These are phyloP conservation scores for Penicillium sp. DNA, from an alignment of 2,329 filamentous ascomycete genomes.

Conservation along the genomic window DNA sequence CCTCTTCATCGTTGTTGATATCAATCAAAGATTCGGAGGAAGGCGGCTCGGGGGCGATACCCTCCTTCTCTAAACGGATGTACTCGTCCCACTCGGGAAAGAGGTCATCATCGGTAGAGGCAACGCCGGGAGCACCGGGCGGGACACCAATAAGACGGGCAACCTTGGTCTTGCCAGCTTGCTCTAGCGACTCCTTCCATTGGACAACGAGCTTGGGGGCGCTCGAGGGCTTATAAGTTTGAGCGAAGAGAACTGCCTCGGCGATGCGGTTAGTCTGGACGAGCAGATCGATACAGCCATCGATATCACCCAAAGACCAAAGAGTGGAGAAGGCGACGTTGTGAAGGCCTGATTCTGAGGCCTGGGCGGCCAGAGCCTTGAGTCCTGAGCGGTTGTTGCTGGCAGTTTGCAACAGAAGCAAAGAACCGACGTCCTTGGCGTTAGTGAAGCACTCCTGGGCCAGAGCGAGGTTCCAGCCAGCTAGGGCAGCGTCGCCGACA, in stretches of 20 bases:
- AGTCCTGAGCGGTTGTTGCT: conserved; percentile 77
- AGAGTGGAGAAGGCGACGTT: conserved; percentile 90
- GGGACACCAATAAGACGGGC: conserved; percentile 80
- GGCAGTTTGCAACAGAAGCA: conserved; percentile 84
- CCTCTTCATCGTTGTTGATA: conserved; percentile 35
- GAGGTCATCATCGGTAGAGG: conserved; percentile 66
- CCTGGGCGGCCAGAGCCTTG: conserved; percentile 68
- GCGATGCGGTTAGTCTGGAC: conserved; percentile 74
- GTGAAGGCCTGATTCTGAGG: conserved; percentile 73
- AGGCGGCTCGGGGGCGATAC: conserved; percentile 48
- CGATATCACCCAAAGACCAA: conserved; percentile 82
- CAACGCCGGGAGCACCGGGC: conserved; percentile 61
- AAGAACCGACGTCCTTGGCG: conserved; percentile 83
- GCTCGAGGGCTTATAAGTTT: conserved; percentile 89
- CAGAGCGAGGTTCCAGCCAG: conserved; percentile 80
- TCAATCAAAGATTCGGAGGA: conserved; percentile 45
- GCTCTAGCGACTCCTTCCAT: conserved; percentile 85
- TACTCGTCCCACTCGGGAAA: conserved; percentile 98
- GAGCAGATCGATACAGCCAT: conserved; percentile 77
- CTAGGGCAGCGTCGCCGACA: conserved; percentile 85
- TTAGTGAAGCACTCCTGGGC: conserved; percentile 92
- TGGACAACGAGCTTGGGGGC: conserved; percentile 65
- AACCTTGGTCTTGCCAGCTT: conserved; percentile 80
- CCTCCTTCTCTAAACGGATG: conserved; percentile 74
- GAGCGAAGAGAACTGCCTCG: conserved; percentile 86